phyloP scores from a whole-genome alignment of 2,329 filamentous ascomycete species.

The Colletotrichum trifolii region DNA sequence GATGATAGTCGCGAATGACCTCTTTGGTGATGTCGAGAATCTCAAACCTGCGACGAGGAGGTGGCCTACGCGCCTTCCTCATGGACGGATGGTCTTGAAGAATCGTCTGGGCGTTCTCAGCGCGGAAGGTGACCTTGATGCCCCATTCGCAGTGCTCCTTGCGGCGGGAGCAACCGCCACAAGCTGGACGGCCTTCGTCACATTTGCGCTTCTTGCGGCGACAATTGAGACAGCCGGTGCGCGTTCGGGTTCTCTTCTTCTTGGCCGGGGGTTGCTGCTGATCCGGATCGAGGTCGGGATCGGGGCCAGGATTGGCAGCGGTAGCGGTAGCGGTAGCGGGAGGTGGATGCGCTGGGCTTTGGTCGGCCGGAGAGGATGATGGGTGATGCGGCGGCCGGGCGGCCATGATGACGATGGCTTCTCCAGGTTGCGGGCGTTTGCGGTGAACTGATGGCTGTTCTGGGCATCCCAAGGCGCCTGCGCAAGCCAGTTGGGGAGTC shows the following conservation, averaged over 20 bases:
- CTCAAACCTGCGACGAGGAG: slow-evolving; percentile 43
- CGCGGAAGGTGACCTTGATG: slow-evolving; percentile 50
- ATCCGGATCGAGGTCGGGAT: slow-evolving; percentile 18
- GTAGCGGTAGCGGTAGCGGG: background rate
- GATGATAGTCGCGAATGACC: slow-evolving; percentile 50
- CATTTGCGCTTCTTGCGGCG: slow-evolving; percentile 53
- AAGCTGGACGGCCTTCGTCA: slow-evolving; percentile 49
- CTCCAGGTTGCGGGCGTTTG: slow-evolving; percentile 7
- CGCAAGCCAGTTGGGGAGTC: slow-evolving; percentile 3
- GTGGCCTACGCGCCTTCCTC: slow-evolving; percentile 42
- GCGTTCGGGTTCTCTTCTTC: slow-evolving; percentile 47
- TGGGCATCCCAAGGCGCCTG: slow-evolving; percentile 22
- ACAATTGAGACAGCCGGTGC: slow-evolving; percentile 51
- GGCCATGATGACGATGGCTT: slow-evolving; percentile 1
- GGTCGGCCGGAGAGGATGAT: background rate
- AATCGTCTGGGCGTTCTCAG: slow-evolving; percentile 49
- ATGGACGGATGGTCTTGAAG: slow-evolving; percentile 48
- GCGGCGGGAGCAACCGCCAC: slow-evolving; percentile 47
- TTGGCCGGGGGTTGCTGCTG: slow-evolving; percentile 22
- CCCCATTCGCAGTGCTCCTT: slow-evolving; percentile 51
- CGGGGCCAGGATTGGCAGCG: background rate
- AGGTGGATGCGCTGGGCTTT: slow-evolving; percentile 1
- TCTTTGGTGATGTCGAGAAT: slow-evolving; percentile 51
- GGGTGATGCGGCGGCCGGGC: background rate
- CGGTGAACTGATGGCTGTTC: background rate